These are phyloP conservation scores for Eleusine indica DNA, from an alignment of 176 grass and related monocot genomes.

Conservation along the genomic window DNA sequence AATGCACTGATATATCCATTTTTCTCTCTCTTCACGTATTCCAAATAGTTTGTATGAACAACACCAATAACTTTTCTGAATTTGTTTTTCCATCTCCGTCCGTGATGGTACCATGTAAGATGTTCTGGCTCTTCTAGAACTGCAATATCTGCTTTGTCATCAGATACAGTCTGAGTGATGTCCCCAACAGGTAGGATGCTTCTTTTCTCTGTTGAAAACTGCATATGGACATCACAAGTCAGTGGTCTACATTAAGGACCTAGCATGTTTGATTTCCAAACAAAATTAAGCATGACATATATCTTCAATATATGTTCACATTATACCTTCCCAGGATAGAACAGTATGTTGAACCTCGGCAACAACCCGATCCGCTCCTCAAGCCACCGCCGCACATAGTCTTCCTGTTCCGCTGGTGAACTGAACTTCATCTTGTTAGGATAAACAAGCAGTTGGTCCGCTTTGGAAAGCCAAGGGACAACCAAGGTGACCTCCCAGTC, in stretches of 20 bases:
- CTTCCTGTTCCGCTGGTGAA: slow-evolving; percentile 70
- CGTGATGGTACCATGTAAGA: slow-evolving; percentile 99
- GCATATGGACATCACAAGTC: slow-evolving; percentile 12
- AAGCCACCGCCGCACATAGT: slow-evolving; percentile 76
- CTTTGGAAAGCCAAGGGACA: slow-evolving; percentile 82
- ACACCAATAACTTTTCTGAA: slow-evolving; percentile 89
- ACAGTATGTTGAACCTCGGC: slow-evolving; percentile 66
- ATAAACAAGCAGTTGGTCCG: slow-evolving; percentile 84
- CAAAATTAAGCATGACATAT: slow-evolving; percentile 16
- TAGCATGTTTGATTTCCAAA: background rate
- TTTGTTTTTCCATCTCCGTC: slow-evolving; percentile 92
- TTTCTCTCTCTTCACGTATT: slow-evolving; percentile 93
- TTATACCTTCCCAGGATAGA: slow-evolving; percentile 93
- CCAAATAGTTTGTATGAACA: slow-evolving; percentile 95
- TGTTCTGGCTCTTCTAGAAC: slow-evolving; percentile 98
- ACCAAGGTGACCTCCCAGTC: slow-evolving; percentile 73
- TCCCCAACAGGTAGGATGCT: slow-evolving; percentile 98
- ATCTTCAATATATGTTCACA: background rate
- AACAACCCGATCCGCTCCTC: slow-evolving; percentile 65
- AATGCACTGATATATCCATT: slow-evolving; percentile 89
- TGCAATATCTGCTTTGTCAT: slow-evolving; percentile 84
- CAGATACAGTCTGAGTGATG: slow-evolving; percentile 81
- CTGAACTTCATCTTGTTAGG: slow-evolving; percentile 82
- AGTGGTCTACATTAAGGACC: slow-evolving; percentile 2
- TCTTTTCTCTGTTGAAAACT: slow-evolving; percentile 94